A percentile compares a stretch with the other conserved stretches of the same genome.
phyloP scores from a whole-genome alignment of 2,329 filamentous ascomycete genomes.

The Neopestalotiopsis sp. region DNA sequence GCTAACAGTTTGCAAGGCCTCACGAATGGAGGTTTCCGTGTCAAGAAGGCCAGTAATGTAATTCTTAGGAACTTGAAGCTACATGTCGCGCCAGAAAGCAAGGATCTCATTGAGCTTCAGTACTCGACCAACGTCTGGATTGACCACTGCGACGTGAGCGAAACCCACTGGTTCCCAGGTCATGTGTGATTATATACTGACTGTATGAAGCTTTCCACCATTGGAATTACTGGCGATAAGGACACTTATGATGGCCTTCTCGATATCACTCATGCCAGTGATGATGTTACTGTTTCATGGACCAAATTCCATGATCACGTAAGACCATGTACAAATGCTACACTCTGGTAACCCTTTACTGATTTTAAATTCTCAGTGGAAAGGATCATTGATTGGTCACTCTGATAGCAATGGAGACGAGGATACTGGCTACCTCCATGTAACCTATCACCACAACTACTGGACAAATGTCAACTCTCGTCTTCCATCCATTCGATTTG shows the following conservation, averaged over 20 bases:
- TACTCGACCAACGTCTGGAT: slow-evolving; percentile 53
- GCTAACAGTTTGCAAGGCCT: slow-evolving; percentile 36
- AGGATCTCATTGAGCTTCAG: slow-evolving; percentile 59
- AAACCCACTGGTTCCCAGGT: background rate
- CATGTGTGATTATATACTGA: background rate
- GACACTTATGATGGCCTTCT: slow-evolving; percentile 50
- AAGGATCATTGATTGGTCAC: slow-evolving; percentile 52
- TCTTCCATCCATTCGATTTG: slow-evolving; percentile 60
- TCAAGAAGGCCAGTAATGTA: slow-evolving; percentile 56
- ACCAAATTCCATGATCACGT: slow-evolving; percentile 49
- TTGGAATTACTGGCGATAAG: slow-evolving; percentile 42
- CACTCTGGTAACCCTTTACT: background rate
- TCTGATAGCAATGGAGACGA: slow-evolving; percentile 62
- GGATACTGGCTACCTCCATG: slow-evolving; percentile 67
- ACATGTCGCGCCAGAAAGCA: slow-evolving; percentile 50
- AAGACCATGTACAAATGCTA: background rate
- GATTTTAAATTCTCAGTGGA: slow-evolving; percentile 23
- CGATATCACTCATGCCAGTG: slow-evolving; percentile 50
- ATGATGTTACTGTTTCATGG: slow-evolving; percentile 49
- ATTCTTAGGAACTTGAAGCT: slow-evolving; percentile 63
- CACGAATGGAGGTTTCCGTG: slow-evolving; percentile 50
- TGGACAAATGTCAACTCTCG: slow-evolving; percentile 65
- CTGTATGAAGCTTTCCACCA: slow-evolving; percentile 31
- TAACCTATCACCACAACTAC: slow-evolving; percentile 78
- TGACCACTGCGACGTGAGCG: slow-evolving; percentile 47